Base-by-base conservation (phyloP, 768 basidiomycete species). In the Lepiota brunneoincarnata region DNA sequence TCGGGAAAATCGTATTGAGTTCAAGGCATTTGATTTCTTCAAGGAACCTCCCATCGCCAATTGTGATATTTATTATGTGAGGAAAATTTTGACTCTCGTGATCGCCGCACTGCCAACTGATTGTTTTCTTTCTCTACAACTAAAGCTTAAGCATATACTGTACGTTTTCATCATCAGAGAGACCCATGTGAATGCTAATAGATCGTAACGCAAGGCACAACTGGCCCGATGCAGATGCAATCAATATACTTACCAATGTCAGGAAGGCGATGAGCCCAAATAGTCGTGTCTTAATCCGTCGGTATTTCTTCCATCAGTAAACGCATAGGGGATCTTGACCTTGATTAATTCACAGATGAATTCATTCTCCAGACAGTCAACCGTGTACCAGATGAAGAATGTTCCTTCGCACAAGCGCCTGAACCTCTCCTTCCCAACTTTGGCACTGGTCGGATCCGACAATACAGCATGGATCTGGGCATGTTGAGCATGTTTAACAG, bases 371-470 rank as follows among this genome's bases (percentile, higher is more conserved):
- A 69, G 51, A 59, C 65, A 31, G 63, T 62, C 1, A 57, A 60
- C 14, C 55, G 62, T 14, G 42, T 53, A 23, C 47, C 34, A 7
- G 36, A 45, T 12, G 36, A 9, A 4, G 44, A 45, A 12, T 18
- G n/a, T 11, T 24, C 7, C 12, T 47, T 37, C 43, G 21, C 24
- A 38, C 57, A 64, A 54, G 77, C 75, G 1, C 76, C 77, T 0
- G 68, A 70, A 45, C 79, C 76, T 0, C 63, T 82, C 42, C 67
- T 80, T 1, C 70, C 78, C 4, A 79, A 79, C 63, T 79, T 72
- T 48, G 78, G 76, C 7, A 66, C 69, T 9, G 78, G 74, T 1
- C 65, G 64, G 37, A 61, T 73, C 23, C 62, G 71, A 4, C 64
- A 65, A 31, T 79, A 80, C 56, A 65, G 73, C 35, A 70, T 72